Percentiles rank a stretch among this genome's conserved stretches.
Conservation (phyloP, 208 protist species). For the Trichomonas vaginalis region DNA sequence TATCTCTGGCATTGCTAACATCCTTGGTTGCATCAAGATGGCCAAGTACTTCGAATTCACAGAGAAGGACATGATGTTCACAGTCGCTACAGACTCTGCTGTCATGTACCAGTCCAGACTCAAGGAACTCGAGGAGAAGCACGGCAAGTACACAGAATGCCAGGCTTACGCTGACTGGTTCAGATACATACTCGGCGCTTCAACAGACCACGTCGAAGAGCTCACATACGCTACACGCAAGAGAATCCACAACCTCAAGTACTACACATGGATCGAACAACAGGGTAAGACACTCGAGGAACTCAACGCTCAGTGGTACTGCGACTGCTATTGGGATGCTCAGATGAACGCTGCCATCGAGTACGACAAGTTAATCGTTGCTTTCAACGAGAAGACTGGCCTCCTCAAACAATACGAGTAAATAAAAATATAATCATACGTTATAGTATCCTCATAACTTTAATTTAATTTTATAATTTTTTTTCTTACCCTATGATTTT, state of each 20-base stretch:
- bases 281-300: background rate
- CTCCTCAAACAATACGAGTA: background rate
- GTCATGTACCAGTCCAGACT: background rate
- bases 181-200: background rate
- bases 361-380: background rate
- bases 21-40: background rate
- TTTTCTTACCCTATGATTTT: too few species aligned
- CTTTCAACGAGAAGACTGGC: background rate
- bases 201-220: background rate
- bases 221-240: background rate
- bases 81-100: background rate
- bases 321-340: background rate
- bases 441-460: too few species aligned
- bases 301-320: background rate
- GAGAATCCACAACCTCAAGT: background rate
- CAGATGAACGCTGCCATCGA: background rate
- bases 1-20: background rate
- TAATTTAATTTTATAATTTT: too few species aligned
- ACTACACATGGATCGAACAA: conserved; percentile 5
- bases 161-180: background rate
- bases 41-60: background rate
- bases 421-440: background rate
- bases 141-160: background rate
- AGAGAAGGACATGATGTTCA: background rate
- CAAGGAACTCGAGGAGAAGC: background rate